Base-by-base conservation (phyloP, 2,329 filamentous ascomycete species). In the Neoascochyta sp. region DNA sequence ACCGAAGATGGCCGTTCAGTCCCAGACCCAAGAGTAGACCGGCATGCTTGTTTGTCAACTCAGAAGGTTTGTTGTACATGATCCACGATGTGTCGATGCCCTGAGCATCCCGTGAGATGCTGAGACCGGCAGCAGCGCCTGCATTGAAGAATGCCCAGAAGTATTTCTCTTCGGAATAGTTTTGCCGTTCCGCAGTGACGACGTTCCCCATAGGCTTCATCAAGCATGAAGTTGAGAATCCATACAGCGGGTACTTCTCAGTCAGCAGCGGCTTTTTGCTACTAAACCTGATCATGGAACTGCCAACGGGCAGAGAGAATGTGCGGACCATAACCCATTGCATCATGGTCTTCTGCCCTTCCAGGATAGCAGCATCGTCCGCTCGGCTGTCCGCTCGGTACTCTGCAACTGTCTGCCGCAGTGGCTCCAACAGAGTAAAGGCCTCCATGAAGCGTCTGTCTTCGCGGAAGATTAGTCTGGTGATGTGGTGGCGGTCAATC, bases 81-180 rank as follows among this genome's bases (percentile, higher is more conserved):
- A 98, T 95, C 93, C 93, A 98, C 0, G 90, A 96, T 0, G 89
- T 95, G 56, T 98, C 92, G 41, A 98, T 96, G 4, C 90, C 90
- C 53, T 87, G 87, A 3, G 89, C 90, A 33, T 86, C 76, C 9
- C 81, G 83, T 5, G 92, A 95, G 29, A 98, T 94, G 34, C 88
- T 86, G 15, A 98, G 68, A 3, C 92, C 92, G 14, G 86, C 86
- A n/a, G 90, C 84, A 16, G 93, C 90, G 5, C 92, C 92, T 36
- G 93, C 87, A 59, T 98, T 92, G 64, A 98, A 98, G 64, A 95
- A 98, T 1, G 90, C 89, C 92, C 92, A 98, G 55, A 87, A 90
- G 22, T 95, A 87, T 62, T 94, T 96, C 51, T 98, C 92, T 64
- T 98, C 92, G 0, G 86, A 90, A 52, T 94, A 94, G 3, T 83